Conservation (phyloP, 176 grass and related monocot species). For the Triticum dicoccoides region DNA sequence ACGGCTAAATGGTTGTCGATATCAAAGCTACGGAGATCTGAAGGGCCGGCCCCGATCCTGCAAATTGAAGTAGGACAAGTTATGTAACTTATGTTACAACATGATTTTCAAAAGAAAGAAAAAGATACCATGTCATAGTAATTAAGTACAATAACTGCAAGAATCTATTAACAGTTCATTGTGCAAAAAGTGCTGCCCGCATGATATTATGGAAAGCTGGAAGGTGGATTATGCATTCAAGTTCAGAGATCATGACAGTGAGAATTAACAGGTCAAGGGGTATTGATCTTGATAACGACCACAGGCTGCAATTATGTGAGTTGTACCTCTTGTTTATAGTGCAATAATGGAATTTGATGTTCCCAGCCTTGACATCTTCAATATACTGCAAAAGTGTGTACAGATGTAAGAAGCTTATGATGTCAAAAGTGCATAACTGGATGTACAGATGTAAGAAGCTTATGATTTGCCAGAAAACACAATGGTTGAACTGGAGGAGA, state of each 20-base stretch:
- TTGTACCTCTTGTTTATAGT: slow-evolving; percentile 93
- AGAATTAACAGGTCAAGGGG: background rate
- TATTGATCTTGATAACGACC: background rate
- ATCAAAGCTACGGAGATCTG: slow-evolving; percentile 83
- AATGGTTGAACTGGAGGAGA: background rate
- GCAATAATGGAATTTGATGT: slow-evolving; percentile 92
- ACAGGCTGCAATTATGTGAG: background rate
- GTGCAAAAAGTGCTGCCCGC: background rate
- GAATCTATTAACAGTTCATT: background rate
- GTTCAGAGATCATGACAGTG: background rate
- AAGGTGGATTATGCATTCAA: background rate
- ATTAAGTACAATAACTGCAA: background rate
- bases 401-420: background rate
- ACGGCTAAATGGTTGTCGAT: slow-evolving; percentile 65
- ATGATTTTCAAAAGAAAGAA: background rate
- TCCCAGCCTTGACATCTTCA: slow-evolving; percentile 76
- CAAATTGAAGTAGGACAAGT: slow-evolving; percentile 18
- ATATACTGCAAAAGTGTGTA: slow-evolving; percentile 58
- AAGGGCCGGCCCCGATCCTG: slow-evolving; percentile 77
- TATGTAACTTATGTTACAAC: background rate
- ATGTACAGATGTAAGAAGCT: background rate
- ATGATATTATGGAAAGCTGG: background rate
- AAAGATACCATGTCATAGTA: background rate
- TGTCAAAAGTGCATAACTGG: background rate
- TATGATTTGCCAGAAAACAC: background rate